Evolutionary conservation across 768 basidiomycete genomes (phyloP), one percentile per base, ranked within the genome.

Genomic region (Vishniacozyma victoriae): DNA sequence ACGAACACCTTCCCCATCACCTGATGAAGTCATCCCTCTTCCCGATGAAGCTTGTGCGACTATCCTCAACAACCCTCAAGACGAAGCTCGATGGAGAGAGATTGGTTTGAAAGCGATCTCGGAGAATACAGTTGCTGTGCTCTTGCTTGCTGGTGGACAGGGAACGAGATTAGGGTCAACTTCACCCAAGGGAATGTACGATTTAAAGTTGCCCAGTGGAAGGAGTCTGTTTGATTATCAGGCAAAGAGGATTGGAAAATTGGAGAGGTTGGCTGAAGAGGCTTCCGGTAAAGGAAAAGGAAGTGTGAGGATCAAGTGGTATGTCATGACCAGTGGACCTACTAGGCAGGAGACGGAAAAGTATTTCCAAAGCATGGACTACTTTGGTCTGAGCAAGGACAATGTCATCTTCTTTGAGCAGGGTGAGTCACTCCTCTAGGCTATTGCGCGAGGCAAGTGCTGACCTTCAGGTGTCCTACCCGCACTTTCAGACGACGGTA

Each of bases 271-370:
- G 44, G 90, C 89, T 0, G 83, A 81, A 68, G 67, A 77, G 29
- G 62, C 57, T 20, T 42, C 41, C 6, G 74, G 64, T 1, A 64
- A 62, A 41, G 67, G 72, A 31, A 82, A 82, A 61, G 73, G 79
- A 14, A 67, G 73, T 15, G 86, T 88, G 44, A 71, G 80, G 44
- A 81, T 97, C 48, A 87, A 88, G 29, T 97, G 95, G 95, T 97
- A 96, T 75, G 82, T 99, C 64, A 99, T 99, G 95, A 97, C 93
- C 48, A 91, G 87, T 67, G 92, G 92, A 19, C 95, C 93, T 31
- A 99, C 95, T 27, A 81, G 90, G 57, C 76, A 74, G 33, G 86
- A 84, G 27, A 97, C 95, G 19, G 86, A 88, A 71, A 75, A 75
- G 22, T 97, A 85, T 78, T 96, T 97, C 75, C 75, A 75, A 53